Base-by-base conservation (phyloP, 192 early-diverging fungal species). In the Podila verticillata region DNA sequence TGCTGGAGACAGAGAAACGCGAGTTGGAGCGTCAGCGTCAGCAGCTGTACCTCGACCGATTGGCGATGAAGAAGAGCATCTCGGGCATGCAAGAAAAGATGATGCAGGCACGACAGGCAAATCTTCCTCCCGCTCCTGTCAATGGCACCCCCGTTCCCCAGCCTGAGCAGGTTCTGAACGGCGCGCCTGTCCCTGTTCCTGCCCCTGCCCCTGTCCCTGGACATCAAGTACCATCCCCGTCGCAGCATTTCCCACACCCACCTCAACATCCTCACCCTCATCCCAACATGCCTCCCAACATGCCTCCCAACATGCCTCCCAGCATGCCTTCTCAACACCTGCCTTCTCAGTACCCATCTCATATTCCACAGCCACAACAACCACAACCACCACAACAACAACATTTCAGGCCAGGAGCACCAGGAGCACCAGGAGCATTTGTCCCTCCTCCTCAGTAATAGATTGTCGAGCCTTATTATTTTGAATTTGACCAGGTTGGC, bases 1-100 rank as follows among this genome's bases (percentile, higher is more conserved):
- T 96, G 13, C 75, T 99, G 17, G 97, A 98, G 70, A 84, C 88
- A 19, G 97, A 99, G 83, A 85, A 92, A 71, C 84, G 89, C 65
- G 93, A 96, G 24, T 75, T 99, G 31, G 94, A 93, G 66, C 82
- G 85, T 30, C 91, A 94, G 77, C 84, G 88, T 34, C 88, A 91
- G 57, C 72, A 82, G 48, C 71, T 95, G 24, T 91, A 87, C 68
- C 57, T 82, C 34, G 93, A 95, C 15, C 84, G 90, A 3, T 73
- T 94, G 35, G 87, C 86, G 17, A 81, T 92, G 48, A 86, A 87
- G 80, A 87, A 88, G 59, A 85, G 81, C 29, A 81, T 74, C 34
- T 61, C 81, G 34, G 34, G 72, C 1, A 81, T 89, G 64, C 75
- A 87, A 5, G 67, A 87, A 48, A 80, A 80, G 61, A 72, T 80